These are phyloP conservation scores for Fusarium sp. DNA, from an alignment of 2,329 filamentous ascomycete species.

Conservation along the genomic window DNA sequence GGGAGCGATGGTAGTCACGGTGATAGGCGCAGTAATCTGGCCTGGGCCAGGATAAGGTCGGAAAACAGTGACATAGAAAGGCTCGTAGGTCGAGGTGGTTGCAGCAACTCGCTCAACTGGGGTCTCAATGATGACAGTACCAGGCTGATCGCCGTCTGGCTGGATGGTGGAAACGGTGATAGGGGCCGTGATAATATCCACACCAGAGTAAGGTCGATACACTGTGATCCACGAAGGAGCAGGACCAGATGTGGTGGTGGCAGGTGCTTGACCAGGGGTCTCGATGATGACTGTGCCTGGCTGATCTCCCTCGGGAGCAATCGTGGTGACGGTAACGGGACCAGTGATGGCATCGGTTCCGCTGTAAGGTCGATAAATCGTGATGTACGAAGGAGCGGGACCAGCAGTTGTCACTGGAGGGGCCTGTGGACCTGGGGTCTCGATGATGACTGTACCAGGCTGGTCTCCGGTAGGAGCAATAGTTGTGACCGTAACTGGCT, in stretches of 20 bases:
- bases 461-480: constrained; percentile 19
- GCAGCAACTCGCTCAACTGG: background rate
- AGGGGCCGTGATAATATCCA: background rate
- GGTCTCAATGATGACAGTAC: constrained; percentile 19
- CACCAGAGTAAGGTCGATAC: background rate
- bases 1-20: background rate
- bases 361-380: background rate
- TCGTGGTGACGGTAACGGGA: constrained; percentile 13
- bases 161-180: constrained; percentile 13
- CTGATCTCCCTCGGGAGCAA: constrained; percentile 23
- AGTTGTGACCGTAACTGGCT: constrained; percentile 22
- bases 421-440: constrained; percentile 23
- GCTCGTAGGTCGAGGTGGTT: background rate
- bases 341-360: background rate
- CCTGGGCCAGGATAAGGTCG: background rate
- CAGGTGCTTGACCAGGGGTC: constrained; percentile 14
- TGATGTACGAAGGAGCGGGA: constrained; percentile 1
- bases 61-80: background rate
- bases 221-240: background rate
- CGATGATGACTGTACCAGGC: constrained; percentile 28
- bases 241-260: background rate
- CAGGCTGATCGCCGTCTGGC: constrained; percentile 6
- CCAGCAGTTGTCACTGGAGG: constrained; percentile 19
- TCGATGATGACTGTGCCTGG: constrained; percentile 32
- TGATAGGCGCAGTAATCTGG: background rate